A percentile compares a stretch with the other conserved stretches of the same genome.
Conservation (phyloP, 495 filamentous ascomycete genomes). For the Xylaria longipes region DNA sequence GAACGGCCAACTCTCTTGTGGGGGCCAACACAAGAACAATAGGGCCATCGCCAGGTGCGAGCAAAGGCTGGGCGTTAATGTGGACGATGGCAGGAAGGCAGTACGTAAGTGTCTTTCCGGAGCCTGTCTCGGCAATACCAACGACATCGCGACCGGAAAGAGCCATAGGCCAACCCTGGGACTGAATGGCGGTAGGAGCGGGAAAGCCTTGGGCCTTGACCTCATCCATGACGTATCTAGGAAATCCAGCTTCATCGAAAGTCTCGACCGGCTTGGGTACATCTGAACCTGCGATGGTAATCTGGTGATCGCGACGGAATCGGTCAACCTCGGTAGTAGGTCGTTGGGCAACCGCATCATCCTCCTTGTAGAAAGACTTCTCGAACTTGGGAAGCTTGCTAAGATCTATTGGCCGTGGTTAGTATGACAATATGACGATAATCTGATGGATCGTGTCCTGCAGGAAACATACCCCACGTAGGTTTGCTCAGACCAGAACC, state of each 20-base stretch:
- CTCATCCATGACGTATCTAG: constrained; percentile 94
- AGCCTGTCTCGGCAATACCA: constrained; percentile 99
- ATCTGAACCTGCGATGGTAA: constrained; percentile 75
- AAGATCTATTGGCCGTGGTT: constrained; percentile 63
- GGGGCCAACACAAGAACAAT: constrained; percentile 96
- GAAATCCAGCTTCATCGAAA: constrained; percentile 98
- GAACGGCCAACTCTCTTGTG: constrained; percentile 95
- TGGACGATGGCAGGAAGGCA: constrained; percentile 98
- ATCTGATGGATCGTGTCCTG: neutral
- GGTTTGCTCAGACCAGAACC: constrained; percentile 85
- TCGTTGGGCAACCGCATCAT: constrained; percentile 75
- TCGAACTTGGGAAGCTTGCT: constrained; percentile 90
- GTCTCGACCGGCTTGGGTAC: constrained; percentile 92
- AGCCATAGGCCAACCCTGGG: constrained; percentile 99
- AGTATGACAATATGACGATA: constrained; percentile 18
- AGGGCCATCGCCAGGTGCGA: constrained; percentile 95
- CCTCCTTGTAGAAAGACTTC: constrained; percentile 98
- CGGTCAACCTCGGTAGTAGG: constrained; percentile 80
- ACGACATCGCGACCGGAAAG: constrained; percentile 97
- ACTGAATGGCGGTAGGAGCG: constrained; percentile 92
- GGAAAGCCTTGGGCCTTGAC: constrained; percentile 97
- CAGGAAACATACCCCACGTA: constrained; percentile 73
- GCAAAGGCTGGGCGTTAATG: constrained; percentile 97
- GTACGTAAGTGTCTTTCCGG: constrained; percentile 98
- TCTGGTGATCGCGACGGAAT: constrained; percentile 82